These are phyloP conservation scores for Ailanthus altissimus DNA, from an alignment of 345 rosid species.

Conservation along the genomic window DNA sequence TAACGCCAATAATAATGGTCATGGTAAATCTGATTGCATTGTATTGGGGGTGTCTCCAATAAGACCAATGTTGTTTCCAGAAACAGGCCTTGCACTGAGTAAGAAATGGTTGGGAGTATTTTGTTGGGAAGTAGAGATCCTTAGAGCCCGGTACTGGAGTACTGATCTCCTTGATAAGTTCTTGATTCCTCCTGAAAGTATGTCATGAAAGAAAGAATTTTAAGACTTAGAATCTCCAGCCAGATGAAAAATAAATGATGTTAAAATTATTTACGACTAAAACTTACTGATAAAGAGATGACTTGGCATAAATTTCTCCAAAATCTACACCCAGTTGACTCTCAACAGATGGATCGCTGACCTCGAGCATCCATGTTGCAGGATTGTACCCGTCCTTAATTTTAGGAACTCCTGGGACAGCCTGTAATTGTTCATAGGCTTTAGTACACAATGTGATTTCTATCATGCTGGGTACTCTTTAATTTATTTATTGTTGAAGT, in stretches of 20 bases:
- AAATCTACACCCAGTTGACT: constrained; percentile 47
- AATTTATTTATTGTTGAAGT: too few relatives aligned
- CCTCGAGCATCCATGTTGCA: constrained; percentile 65
- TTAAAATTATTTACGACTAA: neutral
- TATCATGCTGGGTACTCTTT: neutral
- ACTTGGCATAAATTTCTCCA: constrained; percentile 31
- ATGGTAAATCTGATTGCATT: constrained; percentile 44
- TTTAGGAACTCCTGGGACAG: constrained; percentile 46
- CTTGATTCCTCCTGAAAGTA: neutral
- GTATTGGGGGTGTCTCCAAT: constrained; percentile 59
- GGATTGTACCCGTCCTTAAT: constrained; percentile 55
- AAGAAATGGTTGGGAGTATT: constrained; percentile 36
- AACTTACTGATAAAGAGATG: constrained; percentile 45
- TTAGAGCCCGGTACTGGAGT: constrained; percentile 41
- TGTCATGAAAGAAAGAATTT: neutral
- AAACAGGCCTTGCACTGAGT: constrained; percentile 51
- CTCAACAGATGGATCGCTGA: constrained; percentile 44
- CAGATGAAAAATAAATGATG: neutral
- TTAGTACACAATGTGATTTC: neutral
- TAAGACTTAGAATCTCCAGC: neutral
- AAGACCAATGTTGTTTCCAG: constrained; percentile 64
- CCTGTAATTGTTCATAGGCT: constrained; percentile 25
- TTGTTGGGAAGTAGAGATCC: constrained; percentile 44
- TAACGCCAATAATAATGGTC: constrained; percentile 39
- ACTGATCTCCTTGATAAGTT: constrained; percentile 26